Base-by-base conservation (phyloP, 208 protist genomes). In the Trypanosoma vivax region DNA sequence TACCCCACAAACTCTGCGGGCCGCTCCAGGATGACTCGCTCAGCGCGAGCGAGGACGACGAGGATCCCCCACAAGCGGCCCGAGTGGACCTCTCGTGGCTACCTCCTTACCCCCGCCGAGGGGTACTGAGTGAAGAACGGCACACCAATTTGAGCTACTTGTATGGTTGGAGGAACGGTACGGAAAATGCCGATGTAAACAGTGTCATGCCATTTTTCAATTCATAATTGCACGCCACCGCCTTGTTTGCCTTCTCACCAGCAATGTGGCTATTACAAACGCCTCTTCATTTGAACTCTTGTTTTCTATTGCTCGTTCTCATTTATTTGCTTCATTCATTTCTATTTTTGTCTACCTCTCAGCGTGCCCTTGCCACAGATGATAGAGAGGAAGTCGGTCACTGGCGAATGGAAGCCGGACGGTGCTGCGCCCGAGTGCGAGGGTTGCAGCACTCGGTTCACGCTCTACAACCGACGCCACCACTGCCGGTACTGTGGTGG, bases 371-470 rank as follows among this genome's bases (percentile, higher is more conserved):
- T 11, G 21, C 14, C 10, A 23, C 25, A 11, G 1, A 60, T 49
- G 48, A 33, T 55, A 18, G 25, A 6, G 11, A 27, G 31, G 27
- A 35, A n/a, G 34, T 40, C 39, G 7, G 41, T 65, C 3, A 45
- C 60, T 2, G 58, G 61, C 6, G 50, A 37, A 28, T 76, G 67
- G 68, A 73, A 72, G 55, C 31, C 52, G 24, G 68, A 77, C 55
- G 35, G 45, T 21, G n/a, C 29, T 0, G 50, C 52, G 25, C 23
- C 37, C 0, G 5, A 18, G 10, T 86, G 78, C 35, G 70, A 76
- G 43, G 37, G 27, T 16, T 81, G 78, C 48, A 24, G 40, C 0
- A 19, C 21, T 0, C 34, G 23, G 37, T 79, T 81, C 41, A 70
- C 28, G 21, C 40, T 79, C n/a, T 49, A 54, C 21, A 49, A 41